Base-by-base conservation (phyloP, 306 rosid genomes). In the Cicer yamashitae region DNA sequence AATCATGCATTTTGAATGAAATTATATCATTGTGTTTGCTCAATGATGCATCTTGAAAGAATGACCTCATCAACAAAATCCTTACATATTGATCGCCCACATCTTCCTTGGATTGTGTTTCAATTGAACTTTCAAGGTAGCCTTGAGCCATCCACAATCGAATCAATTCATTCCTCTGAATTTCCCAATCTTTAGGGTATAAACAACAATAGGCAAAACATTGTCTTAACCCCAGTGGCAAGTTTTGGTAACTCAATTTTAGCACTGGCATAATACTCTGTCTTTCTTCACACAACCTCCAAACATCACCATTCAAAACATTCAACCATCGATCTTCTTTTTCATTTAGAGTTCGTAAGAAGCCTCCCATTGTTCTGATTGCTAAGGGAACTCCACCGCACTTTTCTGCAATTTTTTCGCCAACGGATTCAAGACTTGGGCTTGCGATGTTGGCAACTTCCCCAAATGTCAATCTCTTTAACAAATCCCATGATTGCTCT, bases 121-220 rank as follows among this genome's bases (percentile, higher is more conserved):
- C 65, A 30, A 25, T 58, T 58, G 65, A 11, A 30, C 65, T 58
- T 58, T 58, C 65, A 58, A 58, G 41, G 43, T 58, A 58, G 15
- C 65, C 65, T 25, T 58, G 65, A 25, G 65, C 65, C 65, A 58
- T 25, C 40, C 65, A 58, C 11, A 58, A 58, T 10, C 11, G 65
- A 58, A 58, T 58, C 65, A 58, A 58, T 58, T 58, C 41, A 30
- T 58, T 12, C 5, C 30, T 58, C 39, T 58, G 15, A 30, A 58
- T 58, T 58, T 58, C 39, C 65, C 40, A 25, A 58, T 11, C 40
- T 58, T 58, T 30, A 30, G 41, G 65, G 37, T 57, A 57, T 57
- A 57, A 57, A 57, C 63, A 57, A 57, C 63, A 57, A 22, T 57
- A 57, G 13, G 63, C 63, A 57, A 57, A 57, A 10, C 63, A 57